A percentile compares a stretch with the other conserved stretches of the same genome.
Conservation (phyloP, 1,284 basidiomycete genomes). For the Polyporus tsugae region DNA sequence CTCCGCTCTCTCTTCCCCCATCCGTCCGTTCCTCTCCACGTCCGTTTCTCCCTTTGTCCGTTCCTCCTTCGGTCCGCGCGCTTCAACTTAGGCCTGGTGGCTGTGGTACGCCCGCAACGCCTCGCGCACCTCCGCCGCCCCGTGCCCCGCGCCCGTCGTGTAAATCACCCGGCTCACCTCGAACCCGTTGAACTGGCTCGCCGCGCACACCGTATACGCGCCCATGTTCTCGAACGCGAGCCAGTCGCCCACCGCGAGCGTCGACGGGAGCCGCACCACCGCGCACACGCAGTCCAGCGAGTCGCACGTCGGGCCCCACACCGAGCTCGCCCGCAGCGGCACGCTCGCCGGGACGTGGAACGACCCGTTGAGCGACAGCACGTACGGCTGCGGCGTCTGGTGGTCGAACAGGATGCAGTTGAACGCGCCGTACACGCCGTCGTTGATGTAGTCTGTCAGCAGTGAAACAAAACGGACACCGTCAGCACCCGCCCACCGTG, state of each 20-base stretch:
- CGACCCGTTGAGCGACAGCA: slow-evolving; percentile 54
- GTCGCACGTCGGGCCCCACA: slow-evolving; percentile 82
- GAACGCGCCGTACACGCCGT: slow-evolving; percentile 98
- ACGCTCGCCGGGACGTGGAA: slow-evolving; percentile 58
- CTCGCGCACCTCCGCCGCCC: slow-evolving; percentile 47
- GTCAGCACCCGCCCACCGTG: background rate
- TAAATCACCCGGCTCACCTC: slow-evolving; percentile 53
- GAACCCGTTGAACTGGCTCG: slow-evolving; percentile 77
- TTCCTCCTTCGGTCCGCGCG: background rate
- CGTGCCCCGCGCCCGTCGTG: slow-evolving; percentile 50
- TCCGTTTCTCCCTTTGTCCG: background rate
- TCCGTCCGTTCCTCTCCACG: background rate
- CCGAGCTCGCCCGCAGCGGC: slow-evolving; percentile 58
- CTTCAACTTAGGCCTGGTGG: slow-evolving; percentile 12
- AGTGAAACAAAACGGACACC: slow-evolving; percentile 22
- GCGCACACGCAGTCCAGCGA: slow-evolving; percentile 76
- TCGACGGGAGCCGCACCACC: slow-evolving; percentile 56
- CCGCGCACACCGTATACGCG: slow-evolving; percentile 82
- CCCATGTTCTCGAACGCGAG: slow-evolving; percentile 83
- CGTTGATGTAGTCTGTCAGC: slow-evolving; percentile 91
- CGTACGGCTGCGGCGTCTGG: slow-evolving; percentile 77
- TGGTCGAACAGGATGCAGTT: slow-evolving; percentile 90
- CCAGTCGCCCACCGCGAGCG: slow-evolving; percentile 79
- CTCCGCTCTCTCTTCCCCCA: background rate
- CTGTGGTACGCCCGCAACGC: slow-evolving; percentile 42